Percentiles rank a stretch among this genome's conserved stretches.
phyloP scores from a whole-genome alignment of 495 filamentous ascomycete genomes.

The Halenospora varia region DNA sequence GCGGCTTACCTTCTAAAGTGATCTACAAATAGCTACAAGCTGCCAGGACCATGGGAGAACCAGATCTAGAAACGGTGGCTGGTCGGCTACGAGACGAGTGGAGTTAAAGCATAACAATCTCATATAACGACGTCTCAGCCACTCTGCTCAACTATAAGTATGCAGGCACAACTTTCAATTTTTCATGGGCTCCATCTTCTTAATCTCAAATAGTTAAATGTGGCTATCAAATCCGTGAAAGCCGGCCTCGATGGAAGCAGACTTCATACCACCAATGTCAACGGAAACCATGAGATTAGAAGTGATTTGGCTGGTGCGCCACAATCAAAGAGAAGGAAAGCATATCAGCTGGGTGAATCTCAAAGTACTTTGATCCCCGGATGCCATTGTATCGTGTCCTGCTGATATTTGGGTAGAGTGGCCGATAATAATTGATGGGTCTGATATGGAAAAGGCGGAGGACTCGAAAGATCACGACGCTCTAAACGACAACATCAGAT shows the following conservation, averaged over 20 bases:
- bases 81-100: too few relatives aligned
- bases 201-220: too few relatives aligned
- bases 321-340: slow-evolving; percentile 11
- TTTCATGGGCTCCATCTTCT: too few relatives aligned
- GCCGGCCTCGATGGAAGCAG: slow-evolving; percentile 10
- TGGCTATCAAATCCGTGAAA: slow-evolving; percentile 15
- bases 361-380: slow-evolving; percentile 12
- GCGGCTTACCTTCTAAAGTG: too few relatives aligned
- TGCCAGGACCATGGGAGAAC: too few relatives aligned
- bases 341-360: slow-evolving; percentile 6
- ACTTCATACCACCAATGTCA: slow-evolving; percentile 16
- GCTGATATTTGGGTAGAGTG: slow-evolving; percentile 15
- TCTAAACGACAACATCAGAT: slow-evolving; percentile 10
- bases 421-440: slow-evolving; percentile 16
- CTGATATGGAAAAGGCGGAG: slow-evolving; percentile 14
- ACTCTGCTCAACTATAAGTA: too few relatives aligned
- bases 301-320: slow-evolving; percentile 6
- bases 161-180: too few relatives aligned
- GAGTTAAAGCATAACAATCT: too few relatives aligned
- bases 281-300: slow-evolving; percentile 5
- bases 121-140: too few relatives aligned
- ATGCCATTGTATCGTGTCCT: slow-evolving; percentile 11
- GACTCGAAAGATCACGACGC: slow-evolving; percentile 9
- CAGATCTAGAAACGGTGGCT: too few relatives aligned
- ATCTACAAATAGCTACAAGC: too few relatives aligned